A percentile compares a stretch with the other conserved stretches of the same genome.
Conservation (phyloP, 75 land plant genomes). For the Picea sitchensis region DNA sequence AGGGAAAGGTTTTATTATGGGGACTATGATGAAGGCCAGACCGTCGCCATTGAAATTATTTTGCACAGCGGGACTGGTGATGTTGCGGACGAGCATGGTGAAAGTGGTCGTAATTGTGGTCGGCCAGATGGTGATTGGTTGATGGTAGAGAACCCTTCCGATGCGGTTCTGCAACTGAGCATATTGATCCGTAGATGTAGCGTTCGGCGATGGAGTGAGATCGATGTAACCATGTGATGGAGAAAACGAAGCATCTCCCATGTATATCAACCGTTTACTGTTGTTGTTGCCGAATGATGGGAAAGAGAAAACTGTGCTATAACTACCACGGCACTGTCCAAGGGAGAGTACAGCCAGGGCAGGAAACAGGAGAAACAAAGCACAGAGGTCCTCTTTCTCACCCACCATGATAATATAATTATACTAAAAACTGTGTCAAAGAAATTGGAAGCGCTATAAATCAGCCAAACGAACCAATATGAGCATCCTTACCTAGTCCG, state of each 20-base stretch:
- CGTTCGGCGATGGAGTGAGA: constrained; percentile 13
- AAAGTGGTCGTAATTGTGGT: constrained; percentile 29
- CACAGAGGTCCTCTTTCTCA: not conserved
- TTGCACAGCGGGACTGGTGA: not conserved
- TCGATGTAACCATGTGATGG: constrained; percentile 14
- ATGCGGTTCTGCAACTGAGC: not conserved
- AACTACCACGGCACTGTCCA: not conserved
- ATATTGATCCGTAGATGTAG: not conserved
- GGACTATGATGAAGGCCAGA: constrained; percentile 37
- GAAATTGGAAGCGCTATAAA: too few species aligned
- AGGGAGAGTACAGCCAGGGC: not conserved
- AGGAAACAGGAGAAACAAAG: not conserved
- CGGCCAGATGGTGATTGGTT: constrained; percentile 22
- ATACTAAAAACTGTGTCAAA: too few species aligned
- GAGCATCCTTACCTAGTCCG: too few species aligned
- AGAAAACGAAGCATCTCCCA: constrained; percentile 14
- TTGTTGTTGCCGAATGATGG: constrained; percentile 12
- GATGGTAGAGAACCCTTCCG: constrained; percentile 22
- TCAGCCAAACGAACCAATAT: too few species aligned
- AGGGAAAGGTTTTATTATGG: not conserved
- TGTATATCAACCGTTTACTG: not conserved
- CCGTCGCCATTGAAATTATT: constrained; percentile 26
- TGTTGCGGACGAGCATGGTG: constrained; percentile 16
- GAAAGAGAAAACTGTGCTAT: constrained; percentile 5
- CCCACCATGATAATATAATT: too few species aligned